Percentiles rank a stretch among this genome's conserved stretches.
phyloP scores from a whole-genome alignment of 495 filamentous ascomycete genomes.

The Geoglossum glabrum region DNA sequence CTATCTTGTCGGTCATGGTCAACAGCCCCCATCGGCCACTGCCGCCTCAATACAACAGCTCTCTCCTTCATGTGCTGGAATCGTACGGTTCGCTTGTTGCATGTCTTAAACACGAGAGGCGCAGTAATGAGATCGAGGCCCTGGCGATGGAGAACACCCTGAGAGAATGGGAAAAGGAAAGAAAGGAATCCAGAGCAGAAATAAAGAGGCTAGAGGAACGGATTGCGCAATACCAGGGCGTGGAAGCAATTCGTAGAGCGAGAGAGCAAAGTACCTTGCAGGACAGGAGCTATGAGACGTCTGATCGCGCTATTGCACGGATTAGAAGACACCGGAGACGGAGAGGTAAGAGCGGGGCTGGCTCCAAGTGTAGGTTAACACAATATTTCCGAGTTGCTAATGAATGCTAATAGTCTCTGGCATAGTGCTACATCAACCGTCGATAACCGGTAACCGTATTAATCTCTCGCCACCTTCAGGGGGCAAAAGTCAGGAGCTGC shows the following conservation, averaged over 20 bases:
- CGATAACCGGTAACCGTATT: neutral
- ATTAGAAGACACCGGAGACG: neutral
- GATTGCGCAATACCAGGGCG: neutral
- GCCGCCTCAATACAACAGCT: conserved; percentile 2
- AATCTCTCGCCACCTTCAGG: neutral
- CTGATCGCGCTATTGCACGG: neutral
- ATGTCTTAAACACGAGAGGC: neutral
- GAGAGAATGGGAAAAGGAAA: neutral
- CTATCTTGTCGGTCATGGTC: neutral
- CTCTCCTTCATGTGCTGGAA: conserved; percentile 2
- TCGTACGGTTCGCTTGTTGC: neutral
- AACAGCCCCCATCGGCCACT: neutral
- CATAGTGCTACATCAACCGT: neutral
- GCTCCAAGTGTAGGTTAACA: neutral
- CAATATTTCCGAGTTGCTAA: neutral
- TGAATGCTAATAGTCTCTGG: neutral
- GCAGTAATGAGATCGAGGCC: neutral
- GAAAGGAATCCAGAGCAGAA: neutral
- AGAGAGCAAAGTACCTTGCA: neutral
- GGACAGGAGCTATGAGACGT: neutral
- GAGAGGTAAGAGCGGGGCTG: neutral
- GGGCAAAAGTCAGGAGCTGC: neutral
- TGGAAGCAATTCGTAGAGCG: neutral
- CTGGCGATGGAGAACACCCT: neutral
- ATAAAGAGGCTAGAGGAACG: neutral